Evolutionary conservation across 2,329 filamentous ascomycete species (phyloP).

Genomic region (Nigrograna mackinnonii): DNA sequence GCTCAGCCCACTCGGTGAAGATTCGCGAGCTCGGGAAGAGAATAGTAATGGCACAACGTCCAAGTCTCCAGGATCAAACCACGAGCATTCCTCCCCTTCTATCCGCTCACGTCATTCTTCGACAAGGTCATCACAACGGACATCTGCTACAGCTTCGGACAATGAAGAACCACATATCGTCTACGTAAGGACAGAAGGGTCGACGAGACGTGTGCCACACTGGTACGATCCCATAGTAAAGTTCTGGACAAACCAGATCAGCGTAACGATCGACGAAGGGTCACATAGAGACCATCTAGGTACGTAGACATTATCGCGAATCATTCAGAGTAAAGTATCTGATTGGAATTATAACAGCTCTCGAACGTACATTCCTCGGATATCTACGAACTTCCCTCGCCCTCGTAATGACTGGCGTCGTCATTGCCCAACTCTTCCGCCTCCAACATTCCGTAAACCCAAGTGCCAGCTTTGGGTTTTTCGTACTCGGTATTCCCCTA

Average conservation of each 20-base stretch:
- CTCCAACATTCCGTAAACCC: constrained; percentile 55
- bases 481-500: constrained; percentile 63
- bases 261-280: constrained; percentile 54
- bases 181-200: constrained; percentile 9
- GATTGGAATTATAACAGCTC: constrained; percentile 52
- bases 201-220: constrained; percentile 19
- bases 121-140: constrained; percentile 1
- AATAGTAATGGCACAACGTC: background rate
- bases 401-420: constrained; percentile 68
- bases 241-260: constrained; percentile 56
- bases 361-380: constrained; percentile 74
- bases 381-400: constrained; percentile 72
- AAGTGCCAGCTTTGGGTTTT: constrained; percentile 59
- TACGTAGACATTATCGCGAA: constrained; percentile 38
- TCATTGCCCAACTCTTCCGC: constrained; percentile 69
- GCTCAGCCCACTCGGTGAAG: constrained; percentile 10
- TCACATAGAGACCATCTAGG: constrained; percentile 61
- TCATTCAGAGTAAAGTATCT: background rate
- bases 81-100: background rate
- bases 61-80: constrained; percentile 2
- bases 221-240: constrained; percentile 43
- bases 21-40: too few species aligned
- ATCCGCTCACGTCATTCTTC: constrained; percentile 3
- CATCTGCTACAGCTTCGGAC: constrained; percentile 15
- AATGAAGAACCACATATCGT: constrained; percentile 9